Conservation (phyloP, 169 alveolate species). For the Plasmodium inui region DNA sequence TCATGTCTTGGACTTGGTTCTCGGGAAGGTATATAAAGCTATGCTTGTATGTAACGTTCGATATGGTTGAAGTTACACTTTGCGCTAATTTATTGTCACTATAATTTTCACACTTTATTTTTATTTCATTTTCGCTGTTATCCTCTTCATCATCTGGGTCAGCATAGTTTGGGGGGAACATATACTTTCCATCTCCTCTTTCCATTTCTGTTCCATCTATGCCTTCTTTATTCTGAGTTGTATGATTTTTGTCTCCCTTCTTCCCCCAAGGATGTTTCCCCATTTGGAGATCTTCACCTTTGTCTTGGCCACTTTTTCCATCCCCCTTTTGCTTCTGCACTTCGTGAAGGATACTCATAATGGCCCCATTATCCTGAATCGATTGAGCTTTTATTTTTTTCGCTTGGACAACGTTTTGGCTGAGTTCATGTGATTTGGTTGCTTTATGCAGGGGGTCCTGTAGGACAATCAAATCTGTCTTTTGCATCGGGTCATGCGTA, state of each 20-base stretch:
- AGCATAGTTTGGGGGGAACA: neutral
- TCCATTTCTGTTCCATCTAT: neutral
- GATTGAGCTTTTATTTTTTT: constrained; percentile 29
- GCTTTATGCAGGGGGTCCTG: constrained; percentile 79
- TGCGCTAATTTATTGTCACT: constrained; percentile 70
- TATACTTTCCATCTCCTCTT: neutral
- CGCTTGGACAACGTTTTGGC: constrained; percentile 44
- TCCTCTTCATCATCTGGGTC: constrained; percentile 6
- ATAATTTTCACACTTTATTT: constrained; percentile 75
- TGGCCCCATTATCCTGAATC: constrained; percentile 66
- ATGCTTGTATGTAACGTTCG: constrained; percentile 41
- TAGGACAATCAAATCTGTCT: constrained; percentile 79
- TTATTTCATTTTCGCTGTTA: constrained; percentile 71
- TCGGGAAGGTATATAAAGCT: constrained; percentile 56
- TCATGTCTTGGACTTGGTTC: constrained; percentile 29
- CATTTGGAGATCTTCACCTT: neutral
- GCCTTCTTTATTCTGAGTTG: neutral
- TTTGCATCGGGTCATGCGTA: constrained; percentile 77
- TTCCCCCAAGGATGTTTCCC: neutral
- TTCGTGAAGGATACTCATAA: constrained; percentile 69
- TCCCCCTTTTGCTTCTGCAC: constrained; percentile 35
- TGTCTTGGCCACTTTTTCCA: neutral
- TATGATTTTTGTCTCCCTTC: neutral
- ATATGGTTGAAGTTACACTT: constrained; percentile 73
- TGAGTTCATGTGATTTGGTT: constrained; percentile 22